Evolutionary conservation across 345 rosid genomes (phyloP).

Genomic region (Rhodomyrtus tomentosa): DNA sequence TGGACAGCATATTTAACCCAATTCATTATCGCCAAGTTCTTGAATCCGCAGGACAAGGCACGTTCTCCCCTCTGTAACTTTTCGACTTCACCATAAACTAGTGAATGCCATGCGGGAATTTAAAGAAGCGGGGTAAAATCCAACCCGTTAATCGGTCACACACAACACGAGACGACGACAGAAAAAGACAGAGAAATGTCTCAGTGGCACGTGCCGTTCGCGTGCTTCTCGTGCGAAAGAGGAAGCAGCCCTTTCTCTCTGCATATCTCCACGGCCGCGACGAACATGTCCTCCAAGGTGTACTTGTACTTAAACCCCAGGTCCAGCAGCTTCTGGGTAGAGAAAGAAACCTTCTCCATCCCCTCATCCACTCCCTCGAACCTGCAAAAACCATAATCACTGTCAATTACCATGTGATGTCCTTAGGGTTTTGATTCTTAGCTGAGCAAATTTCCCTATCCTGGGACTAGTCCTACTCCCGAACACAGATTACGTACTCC

Average conservation of each 20-base stretch:
- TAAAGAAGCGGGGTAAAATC: background rate
- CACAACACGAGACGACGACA: background rate
- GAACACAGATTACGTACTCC: slow-evolving; percentile 22
- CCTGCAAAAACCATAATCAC: slow-evolving; percentile 16
- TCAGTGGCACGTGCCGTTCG: background rate
- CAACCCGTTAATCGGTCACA: background rate
- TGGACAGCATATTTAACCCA: background rate
- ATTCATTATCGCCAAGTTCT: background rate
- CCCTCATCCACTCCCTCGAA: slow-evolving; percentile 48
- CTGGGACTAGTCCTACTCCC: background rate
- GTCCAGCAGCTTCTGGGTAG: slow-evolving; percentile 55
- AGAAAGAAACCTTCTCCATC: slow-evolving; percentile 27
- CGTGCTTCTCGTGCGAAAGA: slow-evolving; percentile 1
- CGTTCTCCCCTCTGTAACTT: background rate
- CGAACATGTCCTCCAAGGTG: slow-evolving; percentile 66
- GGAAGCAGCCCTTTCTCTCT: slow-evolving; percentile 56
- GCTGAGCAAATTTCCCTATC: background rate
- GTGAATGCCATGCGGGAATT: background rate
- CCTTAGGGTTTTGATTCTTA: too few species aligned
- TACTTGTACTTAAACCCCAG: slow-evolving; percentile 67
- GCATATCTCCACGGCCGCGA: slow-evolving; percentile 67
- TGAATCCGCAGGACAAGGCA: background rate
- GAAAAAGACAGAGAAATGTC: background rate
- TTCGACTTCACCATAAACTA: background rate
- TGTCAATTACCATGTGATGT: background rate